Conservation (phyloP, 208 protist species). For the Leishmania martiniquensis region DNA sequence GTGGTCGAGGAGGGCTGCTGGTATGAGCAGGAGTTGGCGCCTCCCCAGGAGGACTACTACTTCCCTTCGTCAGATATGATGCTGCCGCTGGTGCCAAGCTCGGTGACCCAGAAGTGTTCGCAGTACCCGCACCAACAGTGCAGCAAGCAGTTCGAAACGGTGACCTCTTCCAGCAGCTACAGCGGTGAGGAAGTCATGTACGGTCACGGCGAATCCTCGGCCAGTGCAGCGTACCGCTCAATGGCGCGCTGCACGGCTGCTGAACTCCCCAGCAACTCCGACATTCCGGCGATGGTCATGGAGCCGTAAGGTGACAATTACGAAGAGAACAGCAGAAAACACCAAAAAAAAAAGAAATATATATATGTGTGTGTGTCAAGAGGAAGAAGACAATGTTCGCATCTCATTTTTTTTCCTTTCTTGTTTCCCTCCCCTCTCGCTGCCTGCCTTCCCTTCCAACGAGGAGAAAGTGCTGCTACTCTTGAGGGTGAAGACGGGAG, state of each 20-base stretch:
- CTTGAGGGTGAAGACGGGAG: not conserved
- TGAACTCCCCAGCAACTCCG: conserved; percentile 31
- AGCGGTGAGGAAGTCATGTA: conserved; percentile 33
- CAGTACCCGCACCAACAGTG: conserved; percentile 11
- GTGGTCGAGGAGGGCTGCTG: conserved; percentile 28
- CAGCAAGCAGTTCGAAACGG: conserved; percentile 10
- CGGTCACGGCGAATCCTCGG: conserved; percentile 16
- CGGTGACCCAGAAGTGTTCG: conserved; percentile 4
- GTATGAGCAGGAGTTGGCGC: conserved; percentile 25
- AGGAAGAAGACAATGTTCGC: not conserved
- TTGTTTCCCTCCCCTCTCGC: not conserved
- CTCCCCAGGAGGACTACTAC: conserved; percentile 34
- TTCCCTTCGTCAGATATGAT: conserved; percentile 44
- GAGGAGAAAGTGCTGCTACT: not conserved
- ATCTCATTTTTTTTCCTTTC: conserved; percentile 6
- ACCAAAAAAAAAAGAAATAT: conserved; percentile 11
- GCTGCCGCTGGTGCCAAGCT: conserved; percentile 31
- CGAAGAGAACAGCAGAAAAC: not conserved
- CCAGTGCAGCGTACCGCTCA: conserved; percentile 9
- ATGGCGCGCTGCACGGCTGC: conserved; percentile 20
- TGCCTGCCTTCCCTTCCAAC: not conserved
- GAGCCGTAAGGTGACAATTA: conserved; percentile 19
- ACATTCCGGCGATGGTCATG: conserved; percentile 32
- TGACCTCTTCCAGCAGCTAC: conserved; percentile 20
- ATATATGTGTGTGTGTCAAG: no score